Percentiles rank a stretch among this genome's conserved stretches.
Conservation (phyloP, 352 stramenopile species). For the Aphanomyces stellatus region DNA sequence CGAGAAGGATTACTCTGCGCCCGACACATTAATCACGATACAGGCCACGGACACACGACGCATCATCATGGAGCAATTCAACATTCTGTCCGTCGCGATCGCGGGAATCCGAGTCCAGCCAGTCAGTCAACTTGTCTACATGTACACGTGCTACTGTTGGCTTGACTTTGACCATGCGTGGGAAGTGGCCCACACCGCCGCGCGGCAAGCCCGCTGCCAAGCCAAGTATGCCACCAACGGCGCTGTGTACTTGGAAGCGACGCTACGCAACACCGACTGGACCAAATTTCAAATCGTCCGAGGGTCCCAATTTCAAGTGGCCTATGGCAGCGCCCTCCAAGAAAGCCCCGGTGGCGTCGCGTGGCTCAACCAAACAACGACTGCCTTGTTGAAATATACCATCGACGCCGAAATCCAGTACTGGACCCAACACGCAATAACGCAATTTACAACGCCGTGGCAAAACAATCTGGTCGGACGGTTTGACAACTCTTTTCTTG, state of each 20-base stretch:
- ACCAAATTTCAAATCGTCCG: neutral
- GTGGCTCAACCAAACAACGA: neutral
- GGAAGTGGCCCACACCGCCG: neutral
- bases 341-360: neutral
- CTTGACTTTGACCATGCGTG: slow-evolving; percentile 2
- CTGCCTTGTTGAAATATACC: neutral
- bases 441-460: neutral
- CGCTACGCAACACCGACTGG: slow-evolving; percentile 4
- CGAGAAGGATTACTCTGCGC: neutral
- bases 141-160: slow-evolving; percentile 6
- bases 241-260: slow-evolving; percentile 7
- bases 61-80: neutral
- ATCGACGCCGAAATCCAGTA: neutral
- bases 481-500: neutral
- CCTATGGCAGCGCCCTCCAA: neutral
- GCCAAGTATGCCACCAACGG: neutral
- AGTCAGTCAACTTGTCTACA: neutral
- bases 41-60: neutral
- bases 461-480: neutral
- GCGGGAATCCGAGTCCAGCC: neutral
- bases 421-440: neutral
- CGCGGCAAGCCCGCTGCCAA: neutral
- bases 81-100: neutral
- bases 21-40: neutral
- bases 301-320: neutral